Conservation (phyloP, 352 stramenopile species). For the Phytophthora agathidicida region DNA sequence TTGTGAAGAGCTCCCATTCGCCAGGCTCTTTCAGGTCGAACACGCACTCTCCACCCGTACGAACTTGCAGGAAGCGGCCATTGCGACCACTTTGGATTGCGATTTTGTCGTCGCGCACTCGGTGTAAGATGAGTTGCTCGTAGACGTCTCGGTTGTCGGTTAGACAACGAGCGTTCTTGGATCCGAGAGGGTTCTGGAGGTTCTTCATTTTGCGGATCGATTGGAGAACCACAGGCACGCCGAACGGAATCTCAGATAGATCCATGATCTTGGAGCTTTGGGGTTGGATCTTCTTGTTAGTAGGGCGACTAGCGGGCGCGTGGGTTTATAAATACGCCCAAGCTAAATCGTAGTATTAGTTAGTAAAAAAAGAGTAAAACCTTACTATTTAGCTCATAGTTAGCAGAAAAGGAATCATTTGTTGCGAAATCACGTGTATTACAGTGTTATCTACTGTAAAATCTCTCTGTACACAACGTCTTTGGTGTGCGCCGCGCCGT, state of each 20-base stretch:
- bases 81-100: slow-evolving; percentile 20
- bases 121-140: slow-evolving; percentile 23
- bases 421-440: no score
- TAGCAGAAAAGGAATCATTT: no score
- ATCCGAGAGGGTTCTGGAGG: slow-evolving; percentile 23
- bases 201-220: slow-evolving; percentile 7
- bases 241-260: slow-evolving; percentile 20
- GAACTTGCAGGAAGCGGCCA: slow-evolving; percentile 3
- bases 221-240: slow-evolving; percentile 16
- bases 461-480: no score
- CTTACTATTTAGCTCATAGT: no score
- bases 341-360: no score
- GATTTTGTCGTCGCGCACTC: slow-evolving; percentile 5
- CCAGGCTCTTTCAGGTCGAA: slow-evolving; percentile 8
- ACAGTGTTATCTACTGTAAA: no score
- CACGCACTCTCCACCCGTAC: slow-evolving; percentile 1
- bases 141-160: slow-evolving; percentile 8
- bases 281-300: no score
- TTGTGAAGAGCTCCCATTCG: slow-evolving; percentile 10
- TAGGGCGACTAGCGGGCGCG: no score
- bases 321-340: no score
- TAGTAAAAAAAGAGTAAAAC: no score
- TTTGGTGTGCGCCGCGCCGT: no score
- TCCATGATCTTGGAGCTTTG: slow-evolving; percentile 7
- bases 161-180: slow-evolving; percentile 2